Conservation (phyloP, 371 early-diverging fungal species). For the Mortierella sp. region DNA sequence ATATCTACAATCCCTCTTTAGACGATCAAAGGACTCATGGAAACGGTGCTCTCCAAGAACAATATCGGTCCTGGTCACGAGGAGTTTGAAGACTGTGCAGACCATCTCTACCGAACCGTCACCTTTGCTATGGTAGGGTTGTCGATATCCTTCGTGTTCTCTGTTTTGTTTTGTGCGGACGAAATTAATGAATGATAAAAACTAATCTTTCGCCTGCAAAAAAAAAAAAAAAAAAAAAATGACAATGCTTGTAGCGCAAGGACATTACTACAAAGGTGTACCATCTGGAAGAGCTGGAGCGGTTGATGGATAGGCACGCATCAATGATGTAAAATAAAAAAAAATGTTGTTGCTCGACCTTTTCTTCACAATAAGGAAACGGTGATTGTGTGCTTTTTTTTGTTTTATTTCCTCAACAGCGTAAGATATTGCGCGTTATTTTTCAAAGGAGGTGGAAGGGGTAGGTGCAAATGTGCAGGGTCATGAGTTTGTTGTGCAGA, state of each 20-base stretch:
- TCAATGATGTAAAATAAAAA: conserved; percentile 24
- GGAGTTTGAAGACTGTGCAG: conserved; percentile 33
- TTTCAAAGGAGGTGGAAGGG: no score
- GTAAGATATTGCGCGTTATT: no score
- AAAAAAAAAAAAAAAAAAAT: no score
- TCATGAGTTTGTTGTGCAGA: no score
- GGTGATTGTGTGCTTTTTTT: neutral
- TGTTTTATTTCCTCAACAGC: neutral
- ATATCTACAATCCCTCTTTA: neutral
- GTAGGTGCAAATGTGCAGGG: no score
- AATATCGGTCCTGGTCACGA: conserved; percentile 29
- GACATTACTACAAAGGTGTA: conserved; percentile 29
- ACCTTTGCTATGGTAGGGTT: conserved; percentile 43
- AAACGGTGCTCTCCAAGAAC: conserved; percentile 23
- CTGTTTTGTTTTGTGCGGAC: neutral
- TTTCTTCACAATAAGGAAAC: neutral
- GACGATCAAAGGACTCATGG: conserved; percentile 29
- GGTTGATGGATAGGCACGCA: conserved; percentile 45
- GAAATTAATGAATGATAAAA: neutral
- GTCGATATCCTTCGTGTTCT: neutral
- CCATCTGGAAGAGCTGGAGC: conserved; percentile 41
- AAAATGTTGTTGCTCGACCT: no score
- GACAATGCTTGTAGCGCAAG: conserved; percentile 41
- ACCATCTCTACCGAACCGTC: conserved; percentile 34
- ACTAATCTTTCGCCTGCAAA: neutral